Evolutionary conservation across 2,329 filamentous ascomycete genomes (phyloP), one percentile per base, ranked within the genome.

Genomic region (Acarospora socialis): DNA sequence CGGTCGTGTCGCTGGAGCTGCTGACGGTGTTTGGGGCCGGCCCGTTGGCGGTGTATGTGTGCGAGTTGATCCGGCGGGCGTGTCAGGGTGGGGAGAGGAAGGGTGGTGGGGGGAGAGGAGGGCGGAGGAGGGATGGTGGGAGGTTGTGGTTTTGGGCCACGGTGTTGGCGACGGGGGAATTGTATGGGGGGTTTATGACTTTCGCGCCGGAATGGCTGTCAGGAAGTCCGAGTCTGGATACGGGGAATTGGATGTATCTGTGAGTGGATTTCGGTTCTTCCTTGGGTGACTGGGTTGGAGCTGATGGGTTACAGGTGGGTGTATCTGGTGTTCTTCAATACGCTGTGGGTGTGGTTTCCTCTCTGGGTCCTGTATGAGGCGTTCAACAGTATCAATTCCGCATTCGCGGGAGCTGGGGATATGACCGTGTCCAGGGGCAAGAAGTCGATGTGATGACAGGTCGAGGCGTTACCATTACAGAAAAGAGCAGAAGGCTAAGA

Each of bases 161-260:
- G 14, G 57, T 69, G 9, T 51, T 77, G 24, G 72, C 71, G 7
- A 73, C 70, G n/a, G 70, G 59, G 7, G 72, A 77, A 51, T 53
- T 77, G 25, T 77, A 77, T 53, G 72, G 72, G 39, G 64, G 64
- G 16, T 75, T 67, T 48, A 75, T 76, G 70, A 76, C 72, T 0
- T 77, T 77, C 50, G 66, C 63, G 23, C 72, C 72, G 20, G 72
- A 77, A 48, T 77, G 71, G 72, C 49, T 77, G 42, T 68, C 60
- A 3, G 71, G 68, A 0, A 68, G 57, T 28, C 55, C 63, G 10
- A 68, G 69, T 43, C 52, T 77, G 34, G 65, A 70, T 38, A 70
- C 65, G 0, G 60, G 59, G 18, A 71, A 74, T 39, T 68, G 63
- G 41, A 70, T 77, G 51, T 76, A 72, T 45, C 48, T 70, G 48